phyloP scores from a whole-genome alignment of 768 basidiomycete genomes.

The Tephrocybe sp. region DNA sequence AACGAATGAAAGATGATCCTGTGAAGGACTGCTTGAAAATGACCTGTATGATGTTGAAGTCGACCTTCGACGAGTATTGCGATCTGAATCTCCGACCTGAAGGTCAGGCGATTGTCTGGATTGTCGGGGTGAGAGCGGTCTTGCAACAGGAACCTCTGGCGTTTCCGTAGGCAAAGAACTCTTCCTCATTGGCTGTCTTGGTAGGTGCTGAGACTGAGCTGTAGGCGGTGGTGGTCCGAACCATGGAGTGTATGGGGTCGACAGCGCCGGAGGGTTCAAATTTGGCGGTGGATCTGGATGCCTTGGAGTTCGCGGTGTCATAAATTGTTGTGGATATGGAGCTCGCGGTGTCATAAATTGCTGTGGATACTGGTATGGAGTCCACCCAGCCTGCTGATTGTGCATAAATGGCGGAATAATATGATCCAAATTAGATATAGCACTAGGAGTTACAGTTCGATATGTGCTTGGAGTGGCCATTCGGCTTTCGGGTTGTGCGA shows the following conservation, averaged over 20 bases:
- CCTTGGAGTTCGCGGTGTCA: neutral
- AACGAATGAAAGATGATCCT: neutral
- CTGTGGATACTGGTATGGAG: neutral
- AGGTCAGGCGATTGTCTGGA: neutral
- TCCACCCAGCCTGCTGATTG: neutral
- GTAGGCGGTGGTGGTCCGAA: neutral
- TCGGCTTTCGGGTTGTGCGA: neutral
- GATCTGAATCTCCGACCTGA: neutral
- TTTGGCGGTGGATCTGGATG: neutral
- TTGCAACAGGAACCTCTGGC: neutral
- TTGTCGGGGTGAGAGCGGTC: neutral
- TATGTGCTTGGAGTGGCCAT: neutral
- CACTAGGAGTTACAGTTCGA: neutral
- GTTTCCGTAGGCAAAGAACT: neutral
- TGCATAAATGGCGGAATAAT: neutral
- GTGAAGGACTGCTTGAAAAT: neutral
- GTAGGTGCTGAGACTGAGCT: neutral
- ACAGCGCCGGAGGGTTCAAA: neutral
- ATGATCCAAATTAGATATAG: neutral
- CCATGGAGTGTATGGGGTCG: neutral
- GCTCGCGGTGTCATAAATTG: neutral
- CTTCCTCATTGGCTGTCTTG: neutral
- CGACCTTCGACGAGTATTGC: neutral
- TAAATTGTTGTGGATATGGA: neutral
- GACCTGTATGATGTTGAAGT: constrained; percentile 4